phyloP scores from a whole-genome alignment of 2,329 filamentous ascomycete species.

The Hirsutella rhossiliensis region DNA sequence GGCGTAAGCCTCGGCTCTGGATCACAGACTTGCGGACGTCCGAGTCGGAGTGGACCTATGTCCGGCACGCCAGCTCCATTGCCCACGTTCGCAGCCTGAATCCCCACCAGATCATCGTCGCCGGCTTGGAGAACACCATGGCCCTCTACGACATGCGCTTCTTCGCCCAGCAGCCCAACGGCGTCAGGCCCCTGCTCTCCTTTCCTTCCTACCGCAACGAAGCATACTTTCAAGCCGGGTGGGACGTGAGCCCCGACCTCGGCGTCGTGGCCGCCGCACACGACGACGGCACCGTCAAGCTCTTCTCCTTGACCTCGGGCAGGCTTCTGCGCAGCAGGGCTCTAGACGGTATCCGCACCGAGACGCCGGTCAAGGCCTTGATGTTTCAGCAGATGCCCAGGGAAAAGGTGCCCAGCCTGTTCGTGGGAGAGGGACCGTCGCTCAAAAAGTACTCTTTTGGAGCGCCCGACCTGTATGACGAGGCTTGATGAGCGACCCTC shows the following conservation, averaged over 20 bases:
- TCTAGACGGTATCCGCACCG: slow-evolving; percentile 11
- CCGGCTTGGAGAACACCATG: slow-evolving; percentile 37
- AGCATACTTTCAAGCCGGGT: slow-evolving; percentile 34
- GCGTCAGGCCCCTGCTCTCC: slow-evolving; percentile 26
- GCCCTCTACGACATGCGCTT: slow-evolving; percentile 46
- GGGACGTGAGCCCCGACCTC: slow-evolving; percentile 34
- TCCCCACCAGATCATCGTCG: slow-evolving; percentile 37
- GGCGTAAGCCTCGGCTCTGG: slow-evolving; percentile 33
- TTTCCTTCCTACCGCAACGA: slow-evolving; percentile 40
- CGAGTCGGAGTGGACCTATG: slow-evolving; percentile 17
- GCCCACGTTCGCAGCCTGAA: slow-evolving; percentile 38
- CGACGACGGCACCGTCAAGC: slow-evolving; percentile 31
- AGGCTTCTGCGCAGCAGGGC: slow-evolving; percentile 17
- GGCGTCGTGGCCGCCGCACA: slow-evolving; percentile 43
- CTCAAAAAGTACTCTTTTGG: slow-evolving; percentile 35
- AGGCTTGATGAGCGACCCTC: neutral
- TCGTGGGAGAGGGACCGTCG: slow-evolving; percentile 24
- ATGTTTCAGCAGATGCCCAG: slow-evolving; percentile 32
- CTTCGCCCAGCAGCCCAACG: slow-evolving; percentile 7
- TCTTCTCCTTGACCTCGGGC: slow-evolving; percentile 39
- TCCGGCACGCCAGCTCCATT: slow-evolving; percentile 26
- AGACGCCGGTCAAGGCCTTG: slow-evolving; percentile 27
- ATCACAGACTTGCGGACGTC: slow-evolving; percentile 31
- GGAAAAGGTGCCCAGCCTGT: slow-evolving; percentile 34
- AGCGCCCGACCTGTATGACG: slow-evolving; percentile 13